phyloP scores from a whole-genome alignment of 148 eudicot species.

The Rhododendron williamsianum region DNA sequence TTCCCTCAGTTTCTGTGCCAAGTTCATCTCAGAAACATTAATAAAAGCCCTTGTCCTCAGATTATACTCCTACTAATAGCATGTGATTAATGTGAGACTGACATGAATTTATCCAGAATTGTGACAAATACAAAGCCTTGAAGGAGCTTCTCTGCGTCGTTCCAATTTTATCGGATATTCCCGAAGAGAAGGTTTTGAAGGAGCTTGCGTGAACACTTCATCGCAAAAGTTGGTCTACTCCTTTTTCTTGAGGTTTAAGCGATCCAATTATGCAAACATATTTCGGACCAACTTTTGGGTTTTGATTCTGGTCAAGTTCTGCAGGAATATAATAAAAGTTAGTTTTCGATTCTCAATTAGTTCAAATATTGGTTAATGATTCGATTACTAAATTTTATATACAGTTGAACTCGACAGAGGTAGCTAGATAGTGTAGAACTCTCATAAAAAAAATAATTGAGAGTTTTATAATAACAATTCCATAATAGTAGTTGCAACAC shows the following conservation, averaged over 20 bases:
- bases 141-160: no score
- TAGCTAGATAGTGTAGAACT: no score
- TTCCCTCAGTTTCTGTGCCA: slow-evolving; percentile 1
- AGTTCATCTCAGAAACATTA: neutral
- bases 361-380: no score
- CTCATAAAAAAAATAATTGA: no score
- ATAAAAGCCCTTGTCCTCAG: neutral
- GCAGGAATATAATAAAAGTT: neutral
- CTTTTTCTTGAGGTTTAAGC: neutral
- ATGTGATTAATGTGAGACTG: neutral
- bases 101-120: neutral
- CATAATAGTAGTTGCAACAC: no score
- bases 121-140: neutral
- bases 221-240: neutral
- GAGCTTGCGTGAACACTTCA: neutral
- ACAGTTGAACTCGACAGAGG: no score
- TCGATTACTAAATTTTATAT: no score
- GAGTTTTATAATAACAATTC: no score
- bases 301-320: neutral
- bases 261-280: neutral
- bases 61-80: neutral
- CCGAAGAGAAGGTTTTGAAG: no score
- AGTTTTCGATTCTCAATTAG: neutral
- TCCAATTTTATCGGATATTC: no score
- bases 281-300: neutral